Base-by-base conservation (phyloP, 2,329 filamentous ascomycete species). In the Neonectria punicea region DNA sequence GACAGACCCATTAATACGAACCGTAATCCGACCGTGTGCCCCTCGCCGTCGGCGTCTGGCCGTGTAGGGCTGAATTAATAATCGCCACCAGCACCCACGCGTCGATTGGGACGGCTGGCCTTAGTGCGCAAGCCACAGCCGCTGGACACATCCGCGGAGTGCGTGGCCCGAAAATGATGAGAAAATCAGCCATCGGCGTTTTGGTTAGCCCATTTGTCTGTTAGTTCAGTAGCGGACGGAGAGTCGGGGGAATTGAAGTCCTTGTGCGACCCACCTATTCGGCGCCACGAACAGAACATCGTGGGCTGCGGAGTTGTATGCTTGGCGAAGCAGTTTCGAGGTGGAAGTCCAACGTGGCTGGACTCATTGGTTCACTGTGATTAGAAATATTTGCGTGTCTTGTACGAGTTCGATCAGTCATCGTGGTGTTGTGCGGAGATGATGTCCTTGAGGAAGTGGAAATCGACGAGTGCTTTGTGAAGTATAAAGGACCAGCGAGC, bases 21-120 rank as follows among this genome's bases (percentile, higher is more conserved):
- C 10, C 20, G 50, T 53, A 53, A 57, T 58, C 47, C 39, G 30
- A 58, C 46, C 18, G 16, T 8, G n/a, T 14, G 47, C 18, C 9
- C 7, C 36, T n/a, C 16, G 53, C 22, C 20, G 22, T 8, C 22
- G 55, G 13, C 1, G 39, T 34, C 14, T 5, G 25, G 34, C 46
- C 39, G 20, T 30, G 20, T 41, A 36, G 36, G 47, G 67, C 44
- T 63, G 68, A 71, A 74, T 73, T 74, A 71, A 65, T 71, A 73
- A 74, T 73, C 70, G 22, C 25, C 20, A 2, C 13, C 32, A 49
- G 46, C n/a, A 53, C 36, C 58, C 25, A 47, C 43, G 47, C 66
- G 34, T 59, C 53, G 28, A 41, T 32, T 25, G 53, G 20, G 30
- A 62, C 63, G 39, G 43, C 53, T 51, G 47, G 41, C 16, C 43